Evolutionary conservation across 148 eudicot species (phyloP), one percentile per base, ranked within the genome.

Genomic region (Heliosperma pusillum): DNA sequence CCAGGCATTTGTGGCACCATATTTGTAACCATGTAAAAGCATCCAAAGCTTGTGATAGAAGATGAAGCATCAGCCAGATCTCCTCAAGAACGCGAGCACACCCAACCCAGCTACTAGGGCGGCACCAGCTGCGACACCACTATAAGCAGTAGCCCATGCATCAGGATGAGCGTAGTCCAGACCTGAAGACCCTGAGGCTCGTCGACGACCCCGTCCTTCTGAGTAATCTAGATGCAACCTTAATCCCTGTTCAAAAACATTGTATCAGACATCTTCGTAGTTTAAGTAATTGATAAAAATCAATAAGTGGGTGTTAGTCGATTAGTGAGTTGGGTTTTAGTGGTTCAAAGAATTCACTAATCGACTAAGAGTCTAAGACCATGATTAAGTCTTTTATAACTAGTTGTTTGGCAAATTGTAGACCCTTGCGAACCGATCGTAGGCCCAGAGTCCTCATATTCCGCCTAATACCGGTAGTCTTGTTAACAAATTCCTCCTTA

Each of bases 91-190:
- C 30, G 98, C 91, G 56, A 90, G 85, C 20, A 95, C 79, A 33
- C 98, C 89, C 79, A 95, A 80, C 25, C 98, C 98, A 56, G 98
- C 92, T 64, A 89, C 87, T 52, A 95, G 81, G 0, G 97, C 96
- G 40, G 98, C 96, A 72, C 98, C 93, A 27, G 98, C 97, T 76
- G 96, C 98, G 29, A 87, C 96, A 27, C 91, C 70, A 68, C 89
- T 88, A 80, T 95, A 95, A 24, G 96, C 96, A 19, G 92, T 75
- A n/a, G 96, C 88, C 97, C 97, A 89, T 30, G 96, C 89, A 82
- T 92, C 96, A 21, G 86, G 30, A 26, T 87, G 89, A 81, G 84
- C 89, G 79, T 92, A 89, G 20, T 84, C 93, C 77, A 90, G 16
- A 78, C 77, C 78, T 44, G 78, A 77, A 11, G 89, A 76, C 16